Evolutionary conservation across 2,329 filamentous ascomycete genomes (phyloP), one percentile per base, ranked within the genome.

Genomic region (Penicillium freii): DNA sequence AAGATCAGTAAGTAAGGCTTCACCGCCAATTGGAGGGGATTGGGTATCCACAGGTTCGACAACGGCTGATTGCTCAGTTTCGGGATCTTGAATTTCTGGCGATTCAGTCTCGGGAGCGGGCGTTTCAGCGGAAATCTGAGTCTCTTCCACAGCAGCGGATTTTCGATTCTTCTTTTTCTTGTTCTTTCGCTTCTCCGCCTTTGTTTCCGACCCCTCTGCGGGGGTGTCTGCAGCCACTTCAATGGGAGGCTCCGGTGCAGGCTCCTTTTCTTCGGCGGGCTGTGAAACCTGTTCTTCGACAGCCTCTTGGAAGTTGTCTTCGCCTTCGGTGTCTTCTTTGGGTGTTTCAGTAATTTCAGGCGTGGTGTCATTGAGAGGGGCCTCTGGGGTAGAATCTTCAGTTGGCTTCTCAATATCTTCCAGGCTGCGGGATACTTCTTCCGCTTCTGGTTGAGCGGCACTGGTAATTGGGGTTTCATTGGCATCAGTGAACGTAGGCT

Each of bases 91-190:
- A 17, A n/a, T 17, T 23, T 25, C 6, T 44, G 47, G 58, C 2
- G 47, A 27, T 44, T 61, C 56, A 19, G 42, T 27, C 27, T 58
- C 57, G 10, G 56, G 39, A 23, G 47, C 44, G 42, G 48, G 33
- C 8, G 40, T 47, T 9, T 60, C 55, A 15, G 51, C 38, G 11
- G 54, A 29, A 45, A 34, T 25, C 5, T 46, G 27, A 19, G 33
- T n/a, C 5, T 63, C 64, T 9, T 64, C 64, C n/a, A 60, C 44
- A 4, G 49, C 21, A 42, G 51, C 48, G 42, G 64, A 66, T 36
- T 66, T 65, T 29, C 62, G 58, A 5, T 66, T 66, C 45, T 66
- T 66, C 49, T 66, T 66, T 38, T 65, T 63, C 49, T 62, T 61
- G 19, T 65, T 66, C 27, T 59, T 63, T 43, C 56, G 62, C 53